Evolutionary conservation across 2,329 filamentous ascomycete genomes (phyloP).

Genomic region (Trichophaea hybrida): DNA sequence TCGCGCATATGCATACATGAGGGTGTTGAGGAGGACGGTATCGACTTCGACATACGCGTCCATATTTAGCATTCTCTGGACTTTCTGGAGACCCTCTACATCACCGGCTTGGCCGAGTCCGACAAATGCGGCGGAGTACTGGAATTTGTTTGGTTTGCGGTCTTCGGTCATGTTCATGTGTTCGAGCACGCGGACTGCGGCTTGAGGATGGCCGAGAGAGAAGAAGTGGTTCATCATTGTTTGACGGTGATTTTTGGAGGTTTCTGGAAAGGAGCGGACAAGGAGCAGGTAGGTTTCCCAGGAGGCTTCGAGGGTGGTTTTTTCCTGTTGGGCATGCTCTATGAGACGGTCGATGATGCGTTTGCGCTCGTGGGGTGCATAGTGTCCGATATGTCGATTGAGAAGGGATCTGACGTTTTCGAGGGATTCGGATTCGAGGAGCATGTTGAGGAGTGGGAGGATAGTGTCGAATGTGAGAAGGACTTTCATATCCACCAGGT

Average conservation of each 20-base stretch:
- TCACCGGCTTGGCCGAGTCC: slow-evolving; percentile 52
- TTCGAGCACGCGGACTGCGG: slow-evolving; percentile 74
- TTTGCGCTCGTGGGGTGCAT: slow-evolving; percentile 21
- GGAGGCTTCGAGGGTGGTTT: slow-evolving; percentile 29
- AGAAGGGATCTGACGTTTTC: slow-evolving; percentile 21
- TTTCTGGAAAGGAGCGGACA: slow-evolving; percentile 50
- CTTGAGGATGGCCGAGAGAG: slow-evolving; percentile 58
- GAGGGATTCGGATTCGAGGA: slow-evolving; percentile 23
- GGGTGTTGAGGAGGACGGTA: slow-evolving; percentile 63
- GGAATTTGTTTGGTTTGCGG: slow-evolving; percentile 51
- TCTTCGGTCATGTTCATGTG: slow-evolving; percentile 73
- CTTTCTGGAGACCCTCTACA: slow-evolving; percentile 51
- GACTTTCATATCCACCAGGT: not conserved
- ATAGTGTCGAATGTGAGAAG: slow-evolving; percentile 16
- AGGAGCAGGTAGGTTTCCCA: slow-evolving; percentile 49
- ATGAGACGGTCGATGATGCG: slow-evolving; percentile 23
- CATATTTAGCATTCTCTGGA: slow-evolving; percentile 90
- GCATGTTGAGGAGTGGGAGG: slow-evolving; percentile 13
- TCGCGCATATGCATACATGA: slow-evolving; percentile 73
- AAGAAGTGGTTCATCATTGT: slow-evolving; percentile 74
- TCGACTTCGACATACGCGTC: slow-evolving; percentile 65
- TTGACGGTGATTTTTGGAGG: slow-evolving; percentile 49
- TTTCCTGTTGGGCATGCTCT: slow-evolving; percentile 21
- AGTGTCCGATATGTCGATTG: slow-evolving; percentile 19
- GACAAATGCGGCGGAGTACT: slow-evolving; percentile 65